Evolutionary conservation across 768 basidiomycete genomes (phyloP).

Genomic region (Lactarius indigo): DNA sequence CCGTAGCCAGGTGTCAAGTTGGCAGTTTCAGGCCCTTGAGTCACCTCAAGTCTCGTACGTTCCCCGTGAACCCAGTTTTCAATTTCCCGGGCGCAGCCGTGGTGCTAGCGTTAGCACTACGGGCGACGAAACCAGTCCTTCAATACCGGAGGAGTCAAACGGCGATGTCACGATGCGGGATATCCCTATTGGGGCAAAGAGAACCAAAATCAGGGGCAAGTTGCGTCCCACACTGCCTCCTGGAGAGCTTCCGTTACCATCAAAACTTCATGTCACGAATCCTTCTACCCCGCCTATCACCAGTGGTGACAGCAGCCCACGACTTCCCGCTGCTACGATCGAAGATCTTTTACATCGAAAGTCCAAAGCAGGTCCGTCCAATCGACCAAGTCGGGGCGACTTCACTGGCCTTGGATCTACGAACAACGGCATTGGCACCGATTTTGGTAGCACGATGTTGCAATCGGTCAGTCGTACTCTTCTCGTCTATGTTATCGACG

Average conservation of each 20-base stretch:
- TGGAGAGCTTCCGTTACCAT: slow-evolving; percentile 34
- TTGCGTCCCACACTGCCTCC: slow-evolving; percentile 33
- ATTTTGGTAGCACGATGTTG: slow-evolving; percentile 3
- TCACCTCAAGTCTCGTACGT: slow-evolving; percentile 34
- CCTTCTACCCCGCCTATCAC: neutral
- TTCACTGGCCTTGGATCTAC: neutral
- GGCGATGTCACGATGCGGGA: slow-evolving; percentile 49
- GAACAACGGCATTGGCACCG: neutral
- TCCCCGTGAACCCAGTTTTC: slow-evolving; percentile 36
- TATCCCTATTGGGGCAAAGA: slow-evolving; percentile 4
- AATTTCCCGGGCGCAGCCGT: slow-evolving; percentile 44
- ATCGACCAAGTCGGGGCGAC: slow-evolving; percentile 6
- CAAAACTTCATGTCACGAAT: slow-evolving; percentile 26
- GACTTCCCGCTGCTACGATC: slow-evolving; percentile 2
- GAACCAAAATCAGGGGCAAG: slow-evolving; percentile 28
- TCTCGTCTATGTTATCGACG: neutral
- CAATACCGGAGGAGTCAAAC: slow-evolving; percentile 46
- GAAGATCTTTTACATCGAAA: neutral
- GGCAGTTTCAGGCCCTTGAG: slow-evolving; percentile 25
- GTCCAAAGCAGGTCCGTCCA: slow-evolving; percentile 10
- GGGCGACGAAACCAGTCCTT: slow-evolving; percentile 40
- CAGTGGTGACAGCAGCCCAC: neutral
- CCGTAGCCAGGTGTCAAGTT: slow-evolving; percentile 2
- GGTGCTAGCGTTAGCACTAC: slow-evolving; percentile 54
- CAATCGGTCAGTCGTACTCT: slow-evolving; percentile 14